These are phyloP conservation scores for Lentinus brumalis DNA, from an alignment of 768 basidiomycete genomes.

Conservation along the genomic window DNA sequence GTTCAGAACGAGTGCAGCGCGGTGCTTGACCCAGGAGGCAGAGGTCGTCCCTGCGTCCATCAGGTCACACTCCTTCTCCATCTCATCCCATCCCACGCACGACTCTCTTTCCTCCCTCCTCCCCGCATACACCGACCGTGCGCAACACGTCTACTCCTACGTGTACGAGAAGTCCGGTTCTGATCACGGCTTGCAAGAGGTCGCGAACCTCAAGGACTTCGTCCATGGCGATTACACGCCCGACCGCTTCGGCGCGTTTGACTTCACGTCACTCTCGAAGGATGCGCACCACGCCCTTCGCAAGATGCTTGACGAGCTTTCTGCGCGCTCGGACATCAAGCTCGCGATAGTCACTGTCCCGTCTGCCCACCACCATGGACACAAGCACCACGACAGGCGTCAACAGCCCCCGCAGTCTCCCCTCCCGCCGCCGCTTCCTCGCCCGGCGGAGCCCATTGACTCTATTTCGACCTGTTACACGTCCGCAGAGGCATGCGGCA, in stretches of 20 bases:
- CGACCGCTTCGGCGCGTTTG: constrained; percentile 62
- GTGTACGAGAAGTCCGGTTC: constrained; percentile 44
- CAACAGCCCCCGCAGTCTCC: constrained; percentile 26
- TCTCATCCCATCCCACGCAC: constrained; percentile 33
- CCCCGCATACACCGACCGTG: constrained; percentile 59
- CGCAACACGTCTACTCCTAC: constrained; percentile 56
- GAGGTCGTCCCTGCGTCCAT: constrained; percentile 60
- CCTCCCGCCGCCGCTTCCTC: constrained; percentile 36
- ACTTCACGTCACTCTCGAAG: constrained; percentile 52
- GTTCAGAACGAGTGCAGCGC: background rate
- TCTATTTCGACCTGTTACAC: constrained; percentile 65
- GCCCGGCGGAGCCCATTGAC: constrained; percentile 51
- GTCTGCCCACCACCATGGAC: constrained; percentile 16
- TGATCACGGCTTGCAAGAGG: constrained; percentile 33
- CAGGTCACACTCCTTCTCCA: constrained; percentile 47
- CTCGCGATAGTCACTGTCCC: constrained; percentile 58
- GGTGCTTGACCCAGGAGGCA: constrained; percentile 27
- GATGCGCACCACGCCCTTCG: constrained; percentile 48
- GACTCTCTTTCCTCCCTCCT: constrained; percentile 54
- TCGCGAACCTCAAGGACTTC: constrained; percentile 53
- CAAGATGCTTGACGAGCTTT: constrained; percentile 46
- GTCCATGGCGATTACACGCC: constrained; percentile 45
- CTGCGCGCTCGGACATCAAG: constrained; percentile 42
- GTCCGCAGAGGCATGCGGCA: constrained; percentile 54
- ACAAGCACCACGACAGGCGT: constrained; percentile 12